These are phyloP conservation scores for Phragmites australis DNA, from an alignment of 176 grass and related monocot genomes.

Conservation along the genomic window DNA sequence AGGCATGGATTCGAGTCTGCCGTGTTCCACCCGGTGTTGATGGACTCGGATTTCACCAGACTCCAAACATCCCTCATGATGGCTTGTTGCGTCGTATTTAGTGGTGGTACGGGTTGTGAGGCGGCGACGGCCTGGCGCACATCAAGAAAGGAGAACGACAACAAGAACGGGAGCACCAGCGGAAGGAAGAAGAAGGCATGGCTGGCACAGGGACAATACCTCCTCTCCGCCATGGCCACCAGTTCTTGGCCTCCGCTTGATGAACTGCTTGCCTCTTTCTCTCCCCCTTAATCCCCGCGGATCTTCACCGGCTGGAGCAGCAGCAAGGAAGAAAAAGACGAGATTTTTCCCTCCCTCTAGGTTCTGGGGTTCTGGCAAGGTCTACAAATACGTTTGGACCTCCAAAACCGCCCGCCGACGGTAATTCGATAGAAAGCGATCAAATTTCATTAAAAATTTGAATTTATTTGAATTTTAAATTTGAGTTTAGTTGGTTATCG, in stretches of 20 bases:
- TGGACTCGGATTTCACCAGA: no score
- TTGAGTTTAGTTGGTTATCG: no score
- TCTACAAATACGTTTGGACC: no score
- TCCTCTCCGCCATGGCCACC: not conserved
- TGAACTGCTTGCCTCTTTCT: not conserved
- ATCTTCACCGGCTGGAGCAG: not conserved
- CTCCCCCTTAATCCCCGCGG: not conserved
- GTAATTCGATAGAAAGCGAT: no score
- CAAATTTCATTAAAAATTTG: no score
- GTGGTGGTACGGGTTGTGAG: not conserved
- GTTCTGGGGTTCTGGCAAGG: not conserved
- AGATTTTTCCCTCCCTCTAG: slow-evolving; percentile 14
- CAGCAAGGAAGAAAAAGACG: not conserved
- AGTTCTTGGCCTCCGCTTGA: not conserved
- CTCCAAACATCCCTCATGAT: not conserved
- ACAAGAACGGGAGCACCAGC: not conserved
- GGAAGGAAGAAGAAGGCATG: slow-evolving; percentile 35
- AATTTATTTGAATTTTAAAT: no score
- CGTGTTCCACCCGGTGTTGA: slow-evolving; percentile 16
- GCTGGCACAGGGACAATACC: slow-evolving; percentile 21
- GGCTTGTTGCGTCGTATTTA: not conserved
- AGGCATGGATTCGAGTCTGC: slow-evolving; percentile 17
- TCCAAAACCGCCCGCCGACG: no score
- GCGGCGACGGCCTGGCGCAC: not conserved
- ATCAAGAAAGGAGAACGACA: not conserved